phyloP scores from a whole-genome alignment of 2,329 filamentous ascomycete species.

The Penicillium sp. region DNA sequence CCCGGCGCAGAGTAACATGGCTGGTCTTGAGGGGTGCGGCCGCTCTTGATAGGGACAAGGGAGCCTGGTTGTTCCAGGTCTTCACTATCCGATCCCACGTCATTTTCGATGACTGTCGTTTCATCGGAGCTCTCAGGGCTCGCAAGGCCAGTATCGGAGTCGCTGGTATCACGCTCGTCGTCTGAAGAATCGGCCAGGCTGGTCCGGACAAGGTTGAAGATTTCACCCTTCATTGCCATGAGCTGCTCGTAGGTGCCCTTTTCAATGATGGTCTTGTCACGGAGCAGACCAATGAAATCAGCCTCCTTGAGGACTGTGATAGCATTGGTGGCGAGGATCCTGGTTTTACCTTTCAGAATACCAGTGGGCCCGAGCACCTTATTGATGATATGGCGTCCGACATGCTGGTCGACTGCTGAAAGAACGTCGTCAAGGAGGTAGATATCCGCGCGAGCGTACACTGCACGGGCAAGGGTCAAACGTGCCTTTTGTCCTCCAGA shows the following conservation, averaged over 20 bases:
- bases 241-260: constrained; percentile 86
- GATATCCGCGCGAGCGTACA: constrained; percentile 94
- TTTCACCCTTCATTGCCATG: constrained; percentile 87
- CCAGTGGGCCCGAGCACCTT: constrained; percentile 84
- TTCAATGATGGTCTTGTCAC: constrained; percentile 77
- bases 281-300: constrained; percentile 79
- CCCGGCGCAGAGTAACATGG: constrained; percentile 74
- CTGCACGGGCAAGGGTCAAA: constrained; percentile 82
- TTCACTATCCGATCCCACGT: constrained; percentile 52
- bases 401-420: constrained; percentile 96
- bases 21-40: constrained; percentile 60
- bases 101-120: constrained; percentile 48
- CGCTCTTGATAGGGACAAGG: constrained; percentile 66
- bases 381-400: constrained; percentile 90
- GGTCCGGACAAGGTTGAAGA: constrained; percentile 76
- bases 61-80: constrained; percentile 69
- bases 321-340: constrained; percentile 89
- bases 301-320: constrained; percentile 86
- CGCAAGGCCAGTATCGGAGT: constrained; percentile 58
- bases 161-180: constrained; percentile 45
- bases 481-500: constrained; percentile 96
- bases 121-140: constrained; percentile 65
- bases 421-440: constrained; percentile 92
- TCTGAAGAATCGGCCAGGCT: constrained; percentile 49
- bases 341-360: constrained; percentile 76